phyloP scores from a whole-genome alignment of 441 rosid species.

The Erodium moschatum region DNA sequence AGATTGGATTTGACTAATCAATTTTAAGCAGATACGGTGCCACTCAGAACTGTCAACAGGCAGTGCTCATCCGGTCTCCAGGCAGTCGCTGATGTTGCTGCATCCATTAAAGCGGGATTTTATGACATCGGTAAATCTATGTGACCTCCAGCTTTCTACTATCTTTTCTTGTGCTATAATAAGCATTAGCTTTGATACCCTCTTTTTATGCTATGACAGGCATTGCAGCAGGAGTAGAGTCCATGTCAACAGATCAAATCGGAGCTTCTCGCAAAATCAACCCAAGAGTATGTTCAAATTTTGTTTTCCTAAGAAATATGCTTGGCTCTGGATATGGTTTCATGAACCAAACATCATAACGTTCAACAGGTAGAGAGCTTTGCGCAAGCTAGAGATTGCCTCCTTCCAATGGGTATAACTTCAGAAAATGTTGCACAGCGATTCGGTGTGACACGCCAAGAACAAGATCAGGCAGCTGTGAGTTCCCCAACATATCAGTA shows the following conservation, averaged over 20 bases:
- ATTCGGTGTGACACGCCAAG: constrained; percentile 78
- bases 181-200: no score
- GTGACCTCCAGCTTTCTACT: constrained; percentile 1
- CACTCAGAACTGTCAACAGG: constrained; percentile 86
- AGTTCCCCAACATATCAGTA: constrained; percentile 23
- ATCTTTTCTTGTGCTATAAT: constrained; percentile 7
- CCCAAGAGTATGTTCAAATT: constrained; percentile 53
- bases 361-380: constrained; percentile 51
- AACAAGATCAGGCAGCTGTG: constrained; percentile 97
- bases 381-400: constrained; percentile 83
- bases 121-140: constrained; percentile 69
- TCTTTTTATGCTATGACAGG: constrained; percentile 30
- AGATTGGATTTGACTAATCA: constrained; percentile 4
- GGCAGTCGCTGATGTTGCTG: constrained; percentile 98
- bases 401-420: constrained; percentile 97
- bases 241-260: constrained; percentile 73
- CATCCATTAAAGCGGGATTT: constrained; percentile 90
- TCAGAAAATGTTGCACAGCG: constrained; percentile 96
- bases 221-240: constrained; percentile 95
- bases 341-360: constrained; percentile 10
- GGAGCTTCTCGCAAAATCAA: constrained; percentile 59
- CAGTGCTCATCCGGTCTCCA: constrained; percentile 98
- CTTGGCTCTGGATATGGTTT: constrained; percentile 5
- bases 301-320: background rate
- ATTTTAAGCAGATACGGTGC: constrained; percentile 64